phyloP scores from a whole-genome alignment of 2,329 filamentous ascomycete genomes.

The Emergomyces africanus region DNA sequence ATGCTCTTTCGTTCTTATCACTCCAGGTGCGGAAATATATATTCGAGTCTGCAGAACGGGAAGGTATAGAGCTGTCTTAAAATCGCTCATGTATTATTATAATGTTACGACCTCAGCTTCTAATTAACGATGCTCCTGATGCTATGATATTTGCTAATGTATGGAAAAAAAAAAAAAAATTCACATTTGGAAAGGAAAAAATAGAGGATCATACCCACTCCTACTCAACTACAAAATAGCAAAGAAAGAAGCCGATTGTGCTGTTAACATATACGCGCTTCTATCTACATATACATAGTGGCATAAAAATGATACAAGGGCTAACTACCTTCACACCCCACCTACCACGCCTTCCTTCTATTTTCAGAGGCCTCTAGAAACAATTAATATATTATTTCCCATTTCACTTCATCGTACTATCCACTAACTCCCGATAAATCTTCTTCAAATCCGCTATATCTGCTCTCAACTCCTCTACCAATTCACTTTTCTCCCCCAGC shows the following conservation, averaged over 20 bases:
- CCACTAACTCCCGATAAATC: slow-evolving; percentile 88
- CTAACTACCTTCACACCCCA: not conserved
- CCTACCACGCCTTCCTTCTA: not conserved
- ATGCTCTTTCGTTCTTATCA: not conserved
- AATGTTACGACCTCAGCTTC: not conserved
- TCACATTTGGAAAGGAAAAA: not conserved
- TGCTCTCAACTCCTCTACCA: slow-evolving; percentile 76
- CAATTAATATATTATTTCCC: not conserved
- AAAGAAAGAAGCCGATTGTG: not conserved
- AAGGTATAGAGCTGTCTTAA: slow-evolving; percentile 57
- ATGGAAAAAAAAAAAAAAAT: not conserved
- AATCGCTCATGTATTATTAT: not conserved
- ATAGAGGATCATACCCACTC: not conserved
- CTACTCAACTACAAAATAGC: not conserved
- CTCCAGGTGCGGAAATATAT: slow-evolving; percentile 62
- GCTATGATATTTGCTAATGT: not conserved
- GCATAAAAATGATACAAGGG: not conserved
- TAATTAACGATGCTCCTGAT: not conserved
- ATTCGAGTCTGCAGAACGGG: slow-evolving; percentile 62
- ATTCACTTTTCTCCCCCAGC: slow-evolving; percentile 92
- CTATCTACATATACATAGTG: slow-evolving; percentile 2
- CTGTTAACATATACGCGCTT: not conserved
- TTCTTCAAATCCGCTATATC: slow-evolving; percentile 90
- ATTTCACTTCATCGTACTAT: slow-evolving; percentile 59
- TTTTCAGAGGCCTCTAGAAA: not conserved